Percentiles rank a stretch among this genome's conserved stretches.
phyloP scores from a whole-genome alignment of 1,284 basidiomycete genomes.

The Pseudomicrostroma phylloplanum region DNA sequence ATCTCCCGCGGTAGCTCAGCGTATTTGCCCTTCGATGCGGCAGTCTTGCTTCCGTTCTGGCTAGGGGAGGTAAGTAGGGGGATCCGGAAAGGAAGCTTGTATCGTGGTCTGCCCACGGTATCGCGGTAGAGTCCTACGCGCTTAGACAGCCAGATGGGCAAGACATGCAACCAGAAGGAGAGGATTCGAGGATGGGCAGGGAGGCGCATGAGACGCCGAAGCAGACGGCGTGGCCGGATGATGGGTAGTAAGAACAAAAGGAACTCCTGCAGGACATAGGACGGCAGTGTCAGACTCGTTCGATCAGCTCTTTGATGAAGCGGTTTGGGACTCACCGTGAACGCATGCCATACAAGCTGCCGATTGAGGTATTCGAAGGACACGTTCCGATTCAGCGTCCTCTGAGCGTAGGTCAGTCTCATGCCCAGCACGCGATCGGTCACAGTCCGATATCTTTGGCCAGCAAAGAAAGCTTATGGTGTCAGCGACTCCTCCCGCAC shows the following conservation, averaged over 20 bases:
- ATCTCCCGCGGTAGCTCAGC: conserved; percentile 30
- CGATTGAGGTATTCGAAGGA: conserved; percentile 99
- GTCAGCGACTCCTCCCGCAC: background rate
- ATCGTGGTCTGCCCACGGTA: conserved; percentile 15
- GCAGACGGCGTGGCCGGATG: conserved; percentile 61
- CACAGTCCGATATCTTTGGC: conserved; percentile 71
- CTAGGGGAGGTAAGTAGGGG: conserved; percentile 3
- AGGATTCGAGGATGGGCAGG: conserved; percentile 41
- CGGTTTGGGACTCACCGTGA: conserved; percentile 59
- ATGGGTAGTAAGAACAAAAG: conserved; percentile 85
- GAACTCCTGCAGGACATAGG: conserved; percentile 67
- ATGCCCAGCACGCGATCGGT: conserved; percentile 75
- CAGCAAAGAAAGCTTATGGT: background rate
- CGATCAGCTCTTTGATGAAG: conserved; percentile 47
- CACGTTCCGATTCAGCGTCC: conserved; percentile 71
- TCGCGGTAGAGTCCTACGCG: conserved; percentile 30
- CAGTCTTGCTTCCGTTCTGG: conserved; percentile 2
- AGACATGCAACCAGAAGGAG: conserved; percentile 37
- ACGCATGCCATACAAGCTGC: conserved; percentile 98
- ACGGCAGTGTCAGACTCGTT: conserved; percentile 15
- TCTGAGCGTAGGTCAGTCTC: conserved; percentile 67
- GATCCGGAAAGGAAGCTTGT: conserved; percentile 11
- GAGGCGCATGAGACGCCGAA: conserved; percentile 58
- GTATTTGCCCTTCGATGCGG: conserved; percentile 23
- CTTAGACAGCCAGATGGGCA: conserved; percentile 26